A percentile compares a stretch with the other conserved stretches of the same genome.
phyloP scores from a whole-genome alignment of 768 basidiomycete genomes.

The Trametes villosa region DNA sequence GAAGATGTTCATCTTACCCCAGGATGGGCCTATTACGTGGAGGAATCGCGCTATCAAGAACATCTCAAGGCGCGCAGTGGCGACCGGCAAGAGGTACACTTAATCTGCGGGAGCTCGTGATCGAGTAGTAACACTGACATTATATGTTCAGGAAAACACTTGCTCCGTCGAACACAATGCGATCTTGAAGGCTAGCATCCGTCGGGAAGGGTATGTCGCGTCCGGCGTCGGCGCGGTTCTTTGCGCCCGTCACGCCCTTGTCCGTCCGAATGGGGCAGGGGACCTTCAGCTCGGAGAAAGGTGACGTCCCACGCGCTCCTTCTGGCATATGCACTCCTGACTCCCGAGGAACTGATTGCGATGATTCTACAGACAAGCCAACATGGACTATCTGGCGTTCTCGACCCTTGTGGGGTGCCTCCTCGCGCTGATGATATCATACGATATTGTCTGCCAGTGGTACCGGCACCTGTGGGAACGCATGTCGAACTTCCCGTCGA shows the following conservation, averaged over 20 bases:
- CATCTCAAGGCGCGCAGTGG: neutral
- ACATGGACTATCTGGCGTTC: slow-evolving; percentile 30
- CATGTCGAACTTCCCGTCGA: slow-evolving; percentile 12
- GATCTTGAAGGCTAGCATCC: slow-evolving; percentile 11
- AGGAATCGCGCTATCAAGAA: slow-evolving; percentile 24
- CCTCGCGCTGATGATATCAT: slow-evolving; percentile 10
- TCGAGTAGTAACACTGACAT: too few relatives aligned
- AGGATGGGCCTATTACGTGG: slow-evolving; percentile 35
- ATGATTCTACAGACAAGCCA: slow-evolving; percentile 1
- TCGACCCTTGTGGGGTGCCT: neutral
- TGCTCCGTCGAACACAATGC: slow-evolving; percentile 19
- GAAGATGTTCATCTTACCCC: slow-evolving; percentile 3
- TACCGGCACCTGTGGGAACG: slow-evolving; percentile 28
- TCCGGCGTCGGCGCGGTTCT: slow-evolving; percentile 27
- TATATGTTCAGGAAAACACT: neutral
- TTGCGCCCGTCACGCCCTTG: slow-evolving; percentile 30
- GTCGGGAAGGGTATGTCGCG: slow-evolving; percentile 8
- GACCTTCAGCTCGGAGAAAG: slow-evolving; percentile 33
- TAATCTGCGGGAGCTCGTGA: neutral
- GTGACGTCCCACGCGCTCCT: slow-evolving; percentile 18
- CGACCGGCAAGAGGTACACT: neutral
- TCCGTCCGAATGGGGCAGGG: slow-evolving; percentile 24
- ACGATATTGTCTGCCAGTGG: slow-evolving; percentile 37
- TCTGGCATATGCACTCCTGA: neutral
- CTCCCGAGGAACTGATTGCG: too few relatives aligned